Base-by-base conservation (phyloP, 129 eudicot genomes). In the Gnaphalium uliginosum region DNA sequence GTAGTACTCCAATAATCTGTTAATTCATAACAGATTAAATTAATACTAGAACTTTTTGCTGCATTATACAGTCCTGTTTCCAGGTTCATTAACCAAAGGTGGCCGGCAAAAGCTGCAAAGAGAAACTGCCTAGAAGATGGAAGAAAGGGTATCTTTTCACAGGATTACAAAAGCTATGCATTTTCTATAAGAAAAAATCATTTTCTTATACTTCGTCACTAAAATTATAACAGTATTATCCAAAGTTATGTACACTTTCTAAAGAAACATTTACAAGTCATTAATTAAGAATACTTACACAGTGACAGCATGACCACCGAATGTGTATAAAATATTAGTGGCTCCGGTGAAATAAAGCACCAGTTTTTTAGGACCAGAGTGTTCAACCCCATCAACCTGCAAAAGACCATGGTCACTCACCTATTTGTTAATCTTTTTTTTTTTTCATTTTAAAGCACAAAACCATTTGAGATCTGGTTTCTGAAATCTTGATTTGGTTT, bases 241-340 rank as follows among this genome's bases (percentile, higher is more conserved):
- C 76, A 24, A 39, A 53, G 39, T 11, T 17, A 72, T 7, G 58
- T 59, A 37, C n/a, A 59, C 17, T 9, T 35, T 11, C 19, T 24
- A 69, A 60, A 21, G 64, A 66, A 63, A 35, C 9, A 43, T 30
- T 53, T 27, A 22, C 66, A 80, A 68, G 53, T 50, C 30, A 58
- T 33, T 54, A 19, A 57, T 50, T 4, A 21, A 72, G 66, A 33
- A 48, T 62, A 35, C 89, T 84, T 75, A 90, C 96, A 90, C 96
- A 62, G 96, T 90, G 79, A 90, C 96, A 63, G 96, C 96, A 86
- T 90, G 96, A 15, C 96, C 96, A 35, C 96, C 96, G 80, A 91
- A 91, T 18, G 97, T 91, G 83, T 91, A 91, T 35, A 91, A 83
- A 76, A 91, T 91, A 87, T 91, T 91, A 39, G 97, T 91, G 64